Evolutionary conservation across 1,139 yeast genomes (phyloP).

Genomic region (Candida dubliniensis): DNA sequence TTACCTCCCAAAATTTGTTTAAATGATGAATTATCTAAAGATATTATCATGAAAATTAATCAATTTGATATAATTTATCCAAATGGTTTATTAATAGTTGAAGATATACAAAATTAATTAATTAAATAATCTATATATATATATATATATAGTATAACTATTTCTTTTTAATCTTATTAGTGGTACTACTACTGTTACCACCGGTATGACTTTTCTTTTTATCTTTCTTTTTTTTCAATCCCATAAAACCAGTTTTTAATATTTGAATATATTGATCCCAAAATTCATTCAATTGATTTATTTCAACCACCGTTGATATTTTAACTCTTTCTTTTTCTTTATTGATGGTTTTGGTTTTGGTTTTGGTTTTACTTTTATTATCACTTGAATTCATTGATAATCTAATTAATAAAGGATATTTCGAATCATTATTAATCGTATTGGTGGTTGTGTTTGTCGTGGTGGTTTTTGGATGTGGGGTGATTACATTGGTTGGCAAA

Average conservation of each 20-base stretch:
- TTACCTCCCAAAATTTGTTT: constrained; percentile 40
- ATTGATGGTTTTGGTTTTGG: no score
- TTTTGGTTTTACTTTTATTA: constrained; percentile 37
- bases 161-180: constrained; percentile 15
- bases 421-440: constrained; percentile 16
- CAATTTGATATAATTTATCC: constrained; percentile 41
- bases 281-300: constrained; percentile 57
- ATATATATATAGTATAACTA: not conserved
- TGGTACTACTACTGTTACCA: constrained; percentile 17
- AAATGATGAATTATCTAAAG: constrained; percentile 20
- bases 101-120: constrained; percentile 21
- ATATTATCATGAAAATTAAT: constrained; percentile 17
- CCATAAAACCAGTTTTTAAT: constrained; percentile 56
- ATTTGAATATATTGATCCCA: constrained; percentile 69
- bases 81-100: constrained; percentile 44
- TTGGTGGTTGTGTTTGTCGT: constrained; percentile 5
- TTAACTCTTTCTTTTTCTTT: constrained; percentile 26
- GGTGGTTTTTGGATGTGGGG: not conserved
- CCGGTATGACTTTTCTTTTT: constrained; percentile 49
- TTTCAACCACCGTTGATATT: constrained; percentile 63
- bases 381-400: constrained; percentile 56
- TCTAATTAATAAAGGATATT: constrained; percentile 54
- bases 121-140: not conserved
- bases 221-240: constrained; percentile 51
- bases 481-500: constrained; percentile 39